phyloP scores from a whole-genome alignment of 352 stramenopile species.

The Pythium phragmiticola region DNA sequence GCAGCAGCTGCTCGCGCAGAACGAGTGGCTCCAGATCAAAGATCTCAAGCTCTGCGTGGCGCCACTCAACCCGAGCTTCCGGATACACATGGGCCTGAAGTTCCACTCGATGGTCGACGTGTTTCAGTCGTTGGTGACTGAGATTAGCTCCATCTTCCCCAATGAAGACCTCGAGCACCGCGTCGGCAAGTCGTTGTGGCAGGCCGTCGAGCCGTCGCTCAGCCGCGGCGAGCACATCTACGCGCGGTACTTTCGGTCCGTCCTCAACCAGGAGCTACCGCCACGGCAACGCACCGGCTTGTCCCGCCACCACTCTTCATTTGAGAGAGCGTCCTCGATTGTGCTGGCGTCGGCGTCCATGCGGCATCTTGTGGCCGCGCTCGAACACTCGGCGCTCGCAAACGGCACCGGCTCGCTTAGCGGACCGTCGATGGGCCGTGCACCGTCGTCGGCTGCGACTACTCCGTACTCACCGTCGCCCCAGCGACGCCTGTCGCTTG shows the following conservation, averaged over 20 bases:
- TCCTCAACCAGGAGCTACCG: conserved; percentile 47
- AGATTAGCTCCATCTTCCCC: conserved; percentile 74
- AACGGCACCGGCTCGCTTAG: conserved; percentile 14
- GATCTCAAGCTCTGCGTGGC: conserved; percentile 48
- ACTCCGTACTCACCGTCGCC: background rate
- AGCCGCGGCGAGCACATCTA: conserved; percentile 70
- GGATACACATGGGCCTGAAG: conserved; percentile 64
- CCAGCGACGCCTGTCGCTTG: conserved; percentile 16
- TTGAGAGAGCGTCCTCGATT: conserved; percentile 23
- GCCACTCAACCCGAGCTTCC: conserved; percentile 59
- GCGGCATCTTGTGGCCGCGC: conserved; percentile 24
- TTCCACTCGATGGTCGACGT: conserved; percentile 58
- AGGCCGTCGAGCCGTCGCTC: conserved; percentile 47
- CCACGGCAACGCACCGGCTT: background rate
- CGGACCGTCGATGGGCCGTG: background rate
- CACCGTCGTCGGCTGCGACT: background rate
- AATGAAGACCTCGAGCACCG: conserved; percentile 61
- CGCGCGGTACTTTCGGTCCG: conserved; percentile 68
- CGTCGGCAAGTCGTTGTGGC: conserved; percentile 55
- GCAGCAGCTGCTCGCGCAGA: conserved; percentile 37
- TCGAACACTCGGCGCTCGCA: conserved; percentile 23
- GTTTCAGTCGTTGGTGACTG: conserved; percentile 58
- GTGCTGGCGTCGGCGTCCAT: conserved; percentile 16
- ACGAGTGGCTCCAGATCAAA: conserved; percentile 56
- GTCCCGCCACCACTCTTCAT: background rate